Conservation (phyloP, 768 basidiomycete species). For the Termitomyces sp. region DNA sequence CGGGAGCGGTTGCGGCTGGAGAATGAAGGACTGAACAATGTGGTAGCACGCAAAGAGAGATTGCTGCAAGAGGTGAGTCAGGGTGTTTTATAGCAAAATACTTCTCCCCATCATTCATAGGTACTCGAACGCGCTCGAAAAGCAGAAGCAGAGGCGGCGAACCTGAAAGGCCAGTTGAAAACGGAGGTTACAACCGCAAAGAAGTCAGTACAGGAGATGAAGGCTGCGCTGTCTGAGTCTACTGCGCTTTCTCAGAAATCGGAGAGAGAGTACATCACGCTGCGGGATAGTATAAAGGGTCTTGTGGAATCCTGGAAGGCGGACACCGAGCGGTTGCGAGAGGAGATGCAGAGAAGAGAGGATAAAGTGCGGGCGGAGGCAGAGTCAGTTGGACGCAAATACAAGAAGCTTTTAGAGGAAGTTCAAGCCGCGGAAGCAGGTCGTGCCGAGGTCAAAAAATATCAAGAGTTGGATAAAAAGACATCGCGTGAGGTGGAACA, state of each 20-base stretch:
- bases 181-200: conserved; percentile 67
- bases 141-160: conserved; percentile 71
- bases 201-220: conserved; percentile 78
- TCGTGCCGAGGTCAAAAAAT: conserved; percentile 40
- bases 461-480: conserved; percentile 45
- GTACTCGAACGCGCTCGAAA: conserved; percentile 82
- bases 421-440: conserved; percentile 46
- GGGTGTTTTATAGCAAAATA: conserved; percentile 3
- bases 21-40: conserved; percentile 85
- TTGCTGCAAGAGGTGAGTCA: conserved; percentile 71
- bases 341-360: conserved; percentile 74
- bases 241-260: conserved; percentile 74
- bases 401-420: conserved; percentile 58
- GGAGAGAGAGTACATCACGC: conserved; percentile 76
- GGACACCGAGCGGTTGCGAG: conserved; percentile 65
- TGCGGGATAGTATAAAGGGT: conserved; percentile 71
- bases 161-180: conserved; percentile 70
- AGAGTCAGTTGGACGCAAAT: conserved; percentile 66
- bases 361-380: conserved; percentile 64
- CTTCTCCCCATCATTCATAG: conserved; percentile 24
- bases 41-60: conserved; percentile 83
- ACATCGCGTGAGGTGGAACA: conserved; percentile 55
- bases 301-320: conserved; percentile 70
- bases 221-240: conserved; percentile 64
- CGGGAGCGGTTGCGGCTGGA: conserved; percentile 78